Evolutionary conservation across 208 protist species (phyloP), one percentile per base, ranked within the genome.

Genomic region (Kentomonas sorsogonicus): DNA sequence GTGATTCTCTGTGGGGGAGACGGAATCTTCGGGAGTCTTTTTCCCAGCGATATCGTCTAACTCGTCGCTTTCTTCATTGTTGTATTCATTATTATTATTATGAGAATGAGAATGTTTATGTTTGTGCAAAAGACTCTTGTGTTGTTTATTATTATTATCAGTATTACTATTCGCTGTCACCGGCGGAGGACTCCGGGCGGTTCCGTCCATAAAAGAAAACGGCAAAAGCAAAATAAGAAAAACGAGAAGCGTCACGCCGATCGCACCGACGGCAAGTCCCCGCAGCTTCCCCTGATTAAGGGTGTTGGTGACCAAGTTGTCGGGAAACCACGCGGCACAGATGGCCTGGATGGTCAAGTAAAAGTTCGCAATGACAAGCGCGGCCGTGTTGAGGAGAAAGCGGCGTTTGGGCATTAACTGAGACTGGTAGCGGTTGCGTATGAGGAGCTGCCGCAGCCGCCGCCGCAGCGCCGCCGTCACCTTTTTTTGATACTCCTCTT

Each of bases 401-500:
- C 75, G 79, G 13, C 73, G 72, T 34, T 73, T 56, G 4, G 79
- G 74, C 27, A 86, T 50, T 2, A 83, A 52, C 61, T 83, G 71
- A 0, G 71, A 69, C 71, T 79, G 79, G 60, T 79, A 83, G 27
- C 77, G 72, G 52, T 79, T 79, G 1, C 72, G 77, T 18, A 83
- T 66, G 33, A 79, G 69, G 50, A 74, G 66, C 9, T 45, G 54
- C 18, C 48, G 61, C 6, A 83, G 60, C 38, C 59, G 59, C 46
- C 62, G 7, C 52, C 25, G 16, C 43, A 48, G 43, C 10, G 25
- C 7, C 13, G 16, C 43, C 9, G 16, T 48, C 7, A 48, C 16
- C n/a, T 48, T 23, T 23, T 48, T 48, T 6, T 48, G n/a, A 25
- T 48, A 9, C 43, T 48, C 25, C 16, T 48, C 43, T 23, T 27